phyloP scores from a whole-genome alignment of 805 yeast species.

The Ogataea ramenticola region DNA sequence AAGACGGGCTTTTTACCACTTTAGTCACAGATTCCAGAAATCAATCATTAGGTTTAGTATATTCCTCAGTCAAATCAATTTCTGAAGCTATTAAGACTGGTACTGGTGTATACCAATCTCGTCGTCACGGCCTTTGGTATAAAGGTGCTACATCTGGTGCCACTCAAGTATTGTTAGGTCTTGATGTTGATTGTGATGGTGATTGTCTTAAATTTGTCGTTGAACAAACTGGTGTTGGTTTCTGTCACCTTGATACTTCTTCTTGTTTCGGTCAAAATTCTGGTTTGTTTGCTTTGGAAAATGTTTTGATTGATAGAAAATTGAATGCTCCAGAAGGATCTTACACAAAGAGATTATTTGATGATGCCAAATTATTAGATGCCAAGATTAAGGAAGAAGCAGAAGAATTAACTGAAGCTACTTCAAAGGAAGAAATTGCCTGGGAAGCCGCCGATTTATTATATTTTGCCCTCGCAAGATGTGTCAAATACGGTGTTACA shows the following conservation, averaged over 20 bases:
- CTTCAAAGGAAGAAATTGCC: constrained; percentile 55
- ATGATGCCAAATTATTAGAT: constrained; percentile 63
- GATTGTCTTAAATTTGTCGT: constrained; percentile 87
- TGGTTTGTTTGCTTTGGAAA: constrained; percentile 67
- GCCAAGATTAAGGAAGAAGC: constrained; percentile 96
- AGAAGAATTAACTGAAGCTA: constrained; percentile 89
- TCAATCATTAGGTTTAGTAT: constrained; percentile 81
- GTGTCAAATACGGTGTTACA: constrained; percentile 66
- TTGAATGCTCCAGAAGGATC: constrained; percentile 81
- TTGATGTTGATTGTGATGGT: constrained; percentile 84
- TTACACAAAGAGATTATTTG: constrained; percentile 84
- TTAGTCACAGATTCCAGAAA: constrained; percentile 65
- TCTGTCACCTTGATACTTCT: constrained; percentile 79
- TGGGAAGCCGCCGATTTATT: constrained; percentile 96
- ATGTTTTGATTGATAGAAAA: constrained; percentile 55
- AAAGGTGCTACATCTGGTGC: constrained; percentile 97
- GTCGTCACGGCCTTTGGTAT: constrained; percentile 90
- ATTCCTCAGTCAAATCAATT: constrained; percentile 79
- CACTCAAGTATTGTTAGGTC: constrained; percentile 62
- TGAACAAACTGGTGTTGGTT: constrained; percentile 78
- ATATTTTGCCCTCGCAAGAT: constrained; percentile 47
- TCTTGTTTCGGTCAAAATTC: constrained; percentile 73
- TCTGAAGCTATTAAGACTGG: constrained; percentile 71
- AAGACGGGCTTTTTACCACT: constrained; percentile 81
- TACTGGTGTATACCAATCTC: constrained; percentile 90